Evolutionary conservation across 805 yeast species (phyloP).

Genomic region (Zygosaccharomyces gambellarensis): DNA sequence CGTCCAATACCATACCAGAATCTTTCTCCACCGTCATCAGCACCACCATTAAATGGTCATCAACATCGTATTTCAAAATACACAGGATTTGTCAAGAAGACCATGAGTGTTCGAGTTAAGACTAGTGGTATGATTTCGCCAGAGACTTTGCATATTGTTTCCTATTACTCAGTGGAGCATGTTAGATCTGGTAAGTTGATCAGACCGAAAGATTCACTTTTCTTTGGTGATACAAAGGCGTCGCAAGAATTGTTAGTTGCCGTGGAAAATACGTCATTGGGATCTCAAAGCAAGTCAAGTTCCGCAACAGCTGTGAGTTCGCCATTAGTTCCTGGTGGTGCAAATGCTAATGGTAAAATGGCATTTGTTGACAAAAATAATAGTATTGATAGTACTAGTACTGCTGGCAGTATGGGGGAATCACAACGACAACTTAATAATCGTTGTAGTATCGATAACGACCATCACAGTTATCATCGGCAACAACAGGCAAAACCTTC

Average conservation of each 20-base stretch:
- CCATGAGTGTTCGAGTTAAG: slow-evolving; percentile 59
- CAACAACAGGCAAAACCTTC: slow-evolving; percentile 3
- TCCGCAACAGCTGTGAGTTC: slow-evolving; percentile 7
- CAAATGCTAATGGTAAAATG: neutral
- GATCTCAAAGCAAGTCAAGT: slow-evolving; percentile 40
- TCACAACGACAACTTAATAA: slow-evolving; percentile 5
- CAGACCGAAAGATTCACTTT: slow-evolving; percentile 52
- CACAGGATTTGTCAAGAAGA: slow-evolving; percentile 74
- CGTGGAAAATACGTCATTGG: slow-evolving; percentile 53
- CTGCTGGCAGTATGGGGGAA: slow-evolving; percentile 22
- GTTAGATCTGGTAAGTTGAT: slow-evolving; percentile 53
- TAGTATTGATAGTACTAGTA: slow-evolving; percentile 10
- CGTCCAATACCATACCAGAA: neutral
- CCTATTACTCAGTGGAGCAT: slow-evolving; percentile 75
- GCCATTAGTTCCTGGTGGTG: slow-evolving; percentile 1
- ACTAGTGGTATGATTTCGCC: slow-evolving; percentile 17
- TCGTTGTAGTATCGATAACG: slow-evolving; percentile 9
- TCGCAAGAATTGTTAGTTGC: slow-evolving; percentile 50
- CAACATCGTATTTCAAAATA: slow-evolving; percentile 14
- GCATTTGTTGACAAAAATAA: slow-evolving; percentile 2
- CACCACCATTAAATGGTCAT: neutral
- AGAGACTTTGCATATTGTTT: slow-evolving; percentile 52
- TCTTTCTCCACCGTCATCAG: neutral
- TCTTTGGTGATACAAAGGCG: slow-evolving; percentile 46
- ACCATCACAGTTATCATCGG: slow-evolving; percentile 1